Conservation (phyloP, 345 rosid genomes). For the Citrus cavaleriei region DNA sequence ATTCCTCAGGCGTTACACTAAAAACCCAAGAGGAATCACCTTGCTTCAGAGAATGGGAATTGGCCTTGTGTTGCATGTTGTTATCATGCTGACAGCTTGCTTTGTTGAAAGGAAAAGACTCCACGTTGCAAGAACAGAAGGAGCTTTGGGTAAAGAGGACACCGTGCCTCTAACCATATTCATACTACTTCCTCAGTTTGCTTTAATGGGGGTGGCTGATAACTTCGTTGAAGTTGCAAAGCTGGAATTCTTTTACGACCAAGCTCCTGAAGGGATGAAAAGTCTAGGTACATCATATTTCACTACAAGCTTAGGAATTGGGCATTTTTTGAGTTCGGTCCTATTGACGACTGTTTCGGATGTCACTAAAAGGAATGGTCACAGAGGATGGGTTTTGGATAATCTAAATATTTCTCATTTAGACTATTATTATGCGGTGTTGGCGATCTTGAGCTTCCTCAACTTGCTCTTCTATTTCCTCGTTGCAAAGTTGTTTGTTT, state of each 20-base stretch:
- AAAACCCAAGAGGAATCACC: constrained; percentile 72
- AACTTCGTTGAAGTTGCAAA: constrained; percentile 68
- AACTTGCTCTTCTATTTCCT: constrained; percentile 55
- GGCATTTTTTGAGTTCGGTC: constrained; percentile 67
- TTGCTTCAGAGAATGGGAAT: constrained; percentile 76
- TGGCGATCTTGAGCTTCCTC: constrained; percentile 44
- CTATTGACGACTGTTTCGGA: constrained; percentile 44
- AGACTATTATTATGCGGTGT: constrained; percentile 61
- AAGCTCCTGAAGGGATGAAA: constrained; percentile 80
- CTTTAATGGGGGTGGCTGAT: constrained; percentile 74
- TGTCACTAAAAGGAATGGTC: constrained; percentile 42
- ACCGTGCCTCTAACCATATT: constrained; percentile 58
- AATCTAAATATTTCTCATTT: constrained; percentile 64
- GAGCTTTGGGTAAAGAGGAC: constrained; percentile 16
- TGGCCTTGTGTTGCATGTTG: constrained; percentile 47
- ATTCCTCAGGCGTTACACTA: constrained; percentile 31
- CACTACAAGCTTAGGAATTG: constrained; percentile 54
- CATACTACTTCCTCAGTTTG: constrained; percentile 66
- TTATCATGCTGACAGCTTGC: constrained; percentile 51
- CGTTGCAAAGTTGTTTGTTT: constrained; percentile 51
- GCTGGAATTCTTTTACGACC: constrained; percentile 85
- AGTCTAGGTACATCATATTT: constrained; percentile 76
- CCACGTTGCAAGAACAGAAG: constrained; percentile 36
- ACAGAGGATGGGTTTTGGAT: constrained; percentile 62
- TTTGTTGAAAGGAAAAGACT: constrained; percentile 61